These are phyloP conservation scores for Neltuma alba DNA, from an alignment of 306 rosid species.

Conservation along the genomic window DNA sequence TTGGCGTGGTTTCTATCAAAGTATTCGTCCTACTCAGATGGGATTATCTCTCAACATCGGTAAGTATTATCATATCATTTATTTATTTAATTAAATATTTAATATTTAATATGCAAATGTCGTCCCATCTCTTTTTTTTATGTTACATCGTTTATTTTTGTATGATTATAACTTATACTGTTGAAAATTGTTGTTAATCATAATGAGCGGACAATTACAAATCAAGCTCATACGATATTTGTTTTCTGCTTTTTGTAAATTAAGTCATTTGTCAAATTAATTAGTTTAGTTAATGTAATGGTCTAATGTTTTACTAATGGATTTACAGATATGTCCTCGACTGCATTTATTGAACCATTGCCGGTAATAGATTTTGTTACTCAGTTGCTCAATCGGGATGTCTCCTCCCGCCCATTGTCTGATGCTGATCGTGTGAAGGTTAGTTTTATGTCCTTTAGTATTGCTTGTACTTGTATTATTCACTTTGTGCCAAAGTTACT, in stretches of 20 bases:
- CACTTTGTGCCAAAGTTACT: neutral
- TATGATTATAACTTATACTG: neutral
- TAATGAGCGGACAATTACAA: neutral
- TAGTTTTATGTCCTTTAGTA: constrained; percentile 9
- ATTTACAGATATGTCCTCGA: constrained; percentile 94
- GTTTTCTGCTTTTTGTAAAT: neutral
- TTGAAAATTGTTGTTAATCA: neutral
- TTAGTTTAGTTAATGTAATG: neutral
- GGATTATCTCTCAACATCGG: constrained; percentile 95
- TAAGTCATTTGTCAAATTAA: neutral
- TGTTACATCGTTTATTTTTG: too few relatives aligned
- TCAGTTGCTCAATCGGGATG: constrained; percentile 79
- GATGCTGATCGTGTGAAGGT: constrained; percentile 97
- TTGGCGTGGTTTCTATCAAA: constrained; percentile 98
- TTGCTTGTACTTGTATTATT: neutral
- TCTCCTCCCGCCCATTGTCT: constrained; percentile 71
- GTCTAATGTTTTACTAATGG: neutral
- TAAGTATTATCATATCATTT: constrained; percentile 1
- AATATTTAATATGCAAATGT: neutral
- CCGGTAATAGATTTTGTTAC: constrained; percentile 85
- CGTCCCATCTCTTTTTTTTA: neutral
- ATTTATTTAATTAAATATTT: neutral
- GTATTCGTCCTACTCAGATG: constrained; percentile 99
- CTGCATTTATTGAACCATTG: constrained; percentile 93
- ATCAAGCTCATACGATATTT: neutral